Evolutionary conservation across 441 rosid species (phyloP), one percentile per base, ranked within the genome.

Genomic region (Erodium texanum): DNA sequence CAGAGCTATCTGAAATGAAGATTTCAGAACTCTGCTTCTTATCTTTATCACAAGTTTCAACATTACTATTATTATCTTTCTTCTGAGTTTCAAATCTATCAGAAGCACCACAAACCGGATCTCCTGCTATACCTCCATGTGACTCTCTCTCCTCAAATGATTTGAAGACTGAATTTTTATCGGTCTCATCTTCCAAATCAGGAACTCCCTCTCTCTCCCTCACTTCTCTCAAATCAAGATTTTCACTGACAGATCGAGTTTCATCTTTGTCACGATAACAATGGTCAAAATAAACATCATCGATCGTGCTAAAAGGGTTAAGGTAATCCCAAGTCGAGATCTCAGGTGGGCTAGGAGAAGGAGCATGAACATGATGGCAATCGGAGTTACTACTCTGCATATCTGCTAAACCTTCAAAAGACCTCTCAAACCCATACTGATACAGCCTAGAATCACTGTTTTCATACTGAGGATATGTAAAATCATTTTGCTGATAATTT

Each of bases 121-220:
- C 38, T 23, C 48, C 66, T 8, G 7, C 66, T 8, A 16, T 48
- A 18, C 12, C 59, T 52, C 24, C 58, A 14, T 10, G 48, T 6
- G 52, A 27, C 11, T 61, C 19, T 24, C 14, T 18, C 11, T 11
- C 68, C 67, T 38, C 36, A 19, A 68, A 56, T 66, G 22, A 15
- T 58, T 58, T 61, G 15, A 66, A 45, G n/a, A 68, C 70, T 68
- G 64, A 20, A 22, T 6, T 14, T 66, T 64, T 66, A 72, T 70
- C 75, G 70, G 34, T 73, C 2, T 73, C 76, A 34, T 70, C 24
- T 73, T 79, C 82, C 71, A 82, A 73, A 66, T 79, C 81, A 71
- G 75, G 81, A 73, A 82, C 79, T 41, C 78, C 80, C 67, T 82
- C 75, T 62, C 72, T 70, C 63, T 77, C 72, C 68, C 78, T 71